A percentile compares a stretch with the other conserved stretches of the same genome.
Conservation (phyloP, 202 grass and related monocot species). For the Schoenoplectus tabernaemontani region DNA sequence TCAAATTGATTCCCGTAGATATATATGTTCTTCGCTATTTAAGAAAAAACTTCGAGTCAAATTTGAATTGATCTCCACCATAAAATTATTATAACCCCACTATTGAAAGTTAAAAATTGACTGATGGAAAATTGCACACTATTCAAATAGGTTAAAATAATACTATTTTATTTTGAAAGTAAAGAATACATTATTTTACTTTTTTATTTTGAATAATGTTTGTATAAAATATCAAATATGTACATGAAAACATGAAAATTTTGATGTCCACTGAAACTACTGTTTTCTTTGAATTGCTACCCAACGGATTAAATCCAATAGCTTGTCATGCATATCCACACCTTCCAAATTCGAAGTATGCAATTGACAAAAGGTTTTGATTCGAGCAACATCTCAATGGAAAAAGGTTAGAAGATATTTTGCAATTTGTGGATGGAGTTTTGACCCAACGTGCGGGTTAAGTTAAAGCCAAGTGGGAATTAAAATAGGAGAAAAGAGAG, state of each 20-base stretch:
- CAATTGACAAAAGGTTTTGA: neutral
- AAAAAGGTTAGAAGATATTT: constrained; percentile 14
- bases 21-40: too few species aligned
- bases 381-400: neutral
- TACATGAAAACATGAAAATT: too few species aligned
- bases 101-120: too few species aligned
- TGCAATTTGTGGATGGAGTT: constrained; percentile 10
- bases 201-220: neutral
- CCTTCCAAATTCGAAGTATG: neutral
- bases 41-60: too few species aligned
- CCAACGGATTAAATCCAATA: neutral
- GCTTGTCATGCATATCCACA: neutral
- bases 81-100: too few species aligned
- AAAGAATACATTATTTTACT: neutral
- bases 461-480: constrained; percentile 18
- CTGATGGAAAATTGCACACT: too few species aligned
- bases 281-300: neutral
- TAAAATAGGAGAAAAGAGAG: neutral
- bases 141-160: too few species aligned
- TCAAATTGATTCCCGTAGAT: too few species aligned
- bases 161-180: too few species aligned
- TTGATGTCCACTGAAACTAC: neutral
- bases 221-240: neutral
- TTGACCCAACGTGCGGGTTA: constrained; percentile 16
- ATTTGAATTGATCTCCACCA: too few species aligned